Percentiles rank a stretch among this genome's conserved stretches.
phyloP scores from a whole-genome alignment of 2,329 filamentous ascomycete species.

The Colletotrichum zoysiae region DNA sequence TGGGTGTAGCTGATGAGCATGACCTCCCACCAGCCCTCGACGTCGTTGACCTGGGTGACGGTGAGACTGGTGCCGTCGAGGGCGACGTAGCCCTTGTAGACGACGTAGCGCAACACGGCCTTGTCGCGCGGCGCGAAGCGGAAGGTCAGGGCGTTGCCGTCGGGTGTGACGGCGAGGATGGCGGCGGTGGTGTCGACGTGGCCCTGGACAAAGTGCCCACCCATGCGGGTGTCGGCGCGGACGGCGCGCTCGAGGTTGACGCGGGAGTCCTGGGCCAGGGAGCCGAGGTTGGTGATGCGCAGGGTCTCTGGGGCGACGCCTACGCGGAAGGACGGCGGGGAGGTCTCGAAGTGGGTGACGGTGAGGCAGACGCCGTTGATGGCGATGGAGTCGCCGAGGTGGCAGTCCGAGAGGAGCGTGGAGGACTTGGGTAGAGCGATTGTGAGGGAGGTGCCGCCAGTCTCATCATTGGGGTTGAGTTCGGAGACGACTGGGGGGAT shows the following conservation, averaged over 20 bases:
- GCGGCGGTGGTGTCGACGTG: slow-evolving; percentile 92
- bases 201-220: slow-evolving; percentile 97
- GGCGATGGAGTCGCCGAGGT: slow-evolving; percentile 92
- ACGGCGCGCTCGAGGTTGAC: slow-evolving; percentile 98
- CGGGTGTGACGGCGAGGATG: slow-evolving; percentile 78
- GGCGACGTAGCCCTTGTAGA: slow-evolving; percentile 96
- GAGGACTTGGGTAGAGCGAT: slow-evolving; percentile 77
- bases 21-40: slow-evolving; percentile 87
- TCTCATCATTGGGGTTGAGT: slow-evolving; percentile 83
- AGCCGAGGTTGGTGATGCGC: slow-evolving; percentile 93
- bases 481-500: slow-evolving; percentile 81
- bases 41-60: slow-evolving; percentile 86
- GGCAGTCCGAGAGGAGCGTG: slow-evolving; percentile 83
- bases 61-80: slow-evolving; percentile 96
- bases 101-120: slow-evolving; percentile 84
- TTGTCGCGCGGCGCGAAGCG: slow-evolving; percentile 79
- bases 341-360: slow-evolving; percentile 70
- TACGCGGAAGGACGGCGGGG: slow-evolving; percentile 78
- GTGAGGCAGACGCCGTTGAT: slow-evolving; percentile 98
- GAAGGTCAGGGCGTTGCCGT: slow-evolving; percentile 92
- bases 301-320: slow-evolving; percentile 96
- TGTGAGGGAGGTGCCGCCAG: slow-evolving; percentile 90
- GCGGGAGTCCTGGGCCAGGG: slow-evolving; percentile 71
- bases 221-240: slow-evolving; percentile 92
- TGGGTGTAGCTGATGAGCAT: slow-evolving; percentile 99